phyloP scores from a whole-genome alignment of 129 eudicot genomes.

The Oenanthe sinensis region DNA sequence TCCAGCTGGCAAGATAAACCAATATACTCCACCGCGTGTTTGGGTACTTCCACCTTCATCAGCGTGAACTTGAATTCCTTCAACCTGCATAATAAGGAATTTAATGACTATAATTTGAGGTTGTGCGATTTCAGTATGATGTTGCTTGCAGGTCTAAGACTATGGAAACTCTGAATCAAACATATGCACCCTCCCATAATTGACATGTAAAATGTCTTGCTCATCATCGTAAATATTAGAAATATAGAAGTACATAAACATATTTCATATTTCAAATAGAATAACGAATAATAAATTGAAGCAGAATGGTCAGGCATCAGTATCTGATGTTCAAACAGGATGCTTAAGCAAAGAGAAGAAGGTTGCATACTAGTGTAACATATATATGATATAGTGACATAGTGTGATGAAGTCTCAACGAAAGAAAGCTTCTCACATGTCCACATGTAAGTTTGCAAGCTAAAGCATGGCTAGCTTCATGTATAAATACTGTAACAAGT shows the following conservation, averaged over 20 bases:
- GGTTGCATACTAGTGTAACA: neutral
- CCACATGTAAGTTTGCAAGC: slow-evolving; percentile 98
- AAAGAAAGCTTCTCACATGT: slow-evolving; percentile 35
- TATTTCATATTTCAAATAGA: too few relatives aligned
- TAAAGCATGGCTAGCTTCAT: slow-evolving; percentile 98
- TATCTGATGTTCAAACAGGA: too few relatives aligned
- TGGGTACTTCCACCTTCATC: slow-evolving; percentile 97
- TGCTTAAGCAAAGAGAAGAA: too few relatives aligned
- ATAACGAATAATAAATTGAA: too few relatives aligned
- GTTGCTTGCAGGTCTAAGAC: neutral
- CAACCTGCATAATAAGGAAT: slow-evolving; percentile 47
- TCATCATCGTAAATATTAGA: too few relatives aligned
- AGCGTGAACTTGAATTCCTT: slow-evolving; percentile 96
- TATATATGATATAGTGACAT: neutral
- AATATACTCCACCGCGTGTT: slow-evolving; percentile 97
- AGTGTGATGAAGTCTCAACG: neutral
- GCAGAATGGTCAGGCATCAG: too few relatives aligned
- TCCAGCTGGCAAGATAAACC: slow-evolving; percentile 99
- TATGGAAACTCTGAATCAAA: neutral
- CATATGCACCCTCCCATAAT: too few relatives aligned
- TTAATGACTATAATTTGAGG: neutral
- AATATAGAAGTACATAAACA: too few relatives aligned
- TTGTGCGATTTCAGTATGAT: neutral
- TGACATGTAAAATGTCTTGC: too few relatives aligned
- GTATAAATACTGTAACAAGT: slow-evolving; percentile 97